phyloP scores from a whole-genome alignment of 1,284 basidiomycete species.

The Heterobasidion occidentale region DNA sequence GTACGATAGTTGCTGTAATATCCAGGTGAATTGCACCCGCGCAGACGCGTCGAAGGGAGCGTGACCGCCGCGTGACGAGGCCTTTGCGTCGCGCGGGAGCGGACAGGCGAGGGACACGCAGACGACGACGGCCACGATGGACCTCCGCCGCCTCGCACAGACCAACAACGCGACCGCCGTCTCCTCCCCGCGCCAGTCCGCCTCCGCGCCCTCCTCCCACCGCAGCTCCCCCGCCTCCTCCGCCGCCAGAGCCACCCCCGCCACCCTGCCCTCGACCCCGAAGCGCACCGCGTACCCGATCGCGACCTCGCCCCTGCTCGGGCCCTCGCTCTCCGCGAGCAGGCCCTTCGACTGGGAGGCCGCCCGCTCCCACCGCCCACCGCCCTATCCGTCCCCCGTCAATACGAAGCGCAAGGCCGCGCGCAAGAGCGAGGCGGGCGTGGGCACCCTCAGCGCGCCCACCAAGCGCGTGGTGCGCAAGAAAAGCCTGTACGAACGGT shows the following conservation, averaged over 20 bases:
- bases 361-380: constrained; percentile 51
- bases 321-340: constrained; percentile 64
- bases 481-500: constrained; percentile 57
- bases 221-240: constrained; percentile 11
- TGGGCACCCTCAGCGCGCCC: constrained; percentile 29
- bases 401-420: constrained; percentile 20
- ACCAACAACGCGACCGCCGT: constrained; percentile 16
- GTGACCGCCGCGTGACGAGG: too few species aligned
- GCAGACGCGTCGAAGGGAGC: too few species aligned
- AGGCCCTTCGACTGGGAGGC: constrained; percentile 80
- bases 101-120: too few species aligned
- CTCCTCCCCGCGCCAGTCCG: constrained; percentile 9
- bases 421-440: constrained; percentile 34
- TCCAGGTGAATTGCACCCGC: too few species aligned
- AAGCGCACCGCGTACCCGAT: constrained; percentile 14
- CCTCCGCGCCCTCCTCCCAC: background rate
- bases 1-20: too few species aligned
- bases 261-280: background rate
- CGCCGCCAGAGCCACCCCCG: constrained; percentile 13
- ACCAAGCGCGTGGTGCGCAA: constrained; percentile 49
- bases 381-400: constrained; percentile 59
- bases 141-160: constrained; percentile 24
- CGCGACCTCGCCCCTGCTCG: constrained; percentile 40
- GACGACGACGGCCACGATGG: constrained; percentile 6
- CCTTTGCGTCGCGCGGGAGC: too few species aligned